Base-by-base conservation (phyloP, 257 asterid genomes). In the Lycium barbarum region DNA sequence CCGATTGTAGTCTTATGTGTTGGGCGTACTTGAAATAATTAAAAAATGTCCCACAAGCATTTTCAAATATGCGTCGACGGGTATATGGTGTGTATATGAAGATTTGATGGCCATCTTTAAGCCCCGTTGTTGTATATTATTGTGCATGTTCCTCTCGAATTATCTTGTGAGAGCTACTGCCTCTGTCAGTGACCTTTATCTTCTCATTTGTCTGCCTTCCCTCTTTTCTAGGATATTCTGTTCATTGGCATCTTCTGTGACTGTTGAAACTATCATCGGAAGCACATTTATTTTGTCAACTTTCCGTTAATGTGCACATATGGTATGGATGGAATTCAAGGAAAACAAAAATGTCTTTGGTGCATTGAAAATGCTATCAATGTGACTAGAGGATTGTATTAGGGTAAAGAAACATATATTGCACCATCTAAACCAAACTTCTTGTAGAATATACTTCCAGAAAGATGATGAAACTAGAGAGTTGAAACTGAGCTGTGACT, bases 221-320 rank as follows among this genome's bases (percentile, higher is more conserved):
- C 53, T 70, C 33, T 17, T 70, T 40, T 38, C 54, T 70, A 70
- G 79, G 79, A 17, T 38, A 70, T 70, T 70, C 49, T 70, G 78
- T 70, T 70, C 17, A 38, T 67, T 38, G 54, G 79, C 79, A 4
- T 17, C 11, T 38, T 68, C 43, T 15, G 26, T 70, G 78, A 38
- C 40, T 70, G 78, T 3, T 38, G 54, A 70, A 26, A 7, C 78
- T 70, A 70, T 4, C 33, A 38, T 70, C 53, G 3, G 33, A 14
- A 1, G 33, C 33, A 70, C 8, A 70, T 15, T 15, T 70, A 38
- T 70, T 38, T 70, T 70, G 53, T 17, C 78, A 40, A 70, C 78
- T 70, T 70, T 70, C 54, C 20, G 17, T 26, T 17, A 38, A 70
- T 67, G 51, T 70, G 55, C 12, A 20, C 26, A 9, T 33, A 70